A percentile compares a stretch with the other conserved stretches of the same genome.
phyloP scores from a whole-genome alignment of 1,284 basidiomycete species.

The Anthracocystis setariae region DNA sequence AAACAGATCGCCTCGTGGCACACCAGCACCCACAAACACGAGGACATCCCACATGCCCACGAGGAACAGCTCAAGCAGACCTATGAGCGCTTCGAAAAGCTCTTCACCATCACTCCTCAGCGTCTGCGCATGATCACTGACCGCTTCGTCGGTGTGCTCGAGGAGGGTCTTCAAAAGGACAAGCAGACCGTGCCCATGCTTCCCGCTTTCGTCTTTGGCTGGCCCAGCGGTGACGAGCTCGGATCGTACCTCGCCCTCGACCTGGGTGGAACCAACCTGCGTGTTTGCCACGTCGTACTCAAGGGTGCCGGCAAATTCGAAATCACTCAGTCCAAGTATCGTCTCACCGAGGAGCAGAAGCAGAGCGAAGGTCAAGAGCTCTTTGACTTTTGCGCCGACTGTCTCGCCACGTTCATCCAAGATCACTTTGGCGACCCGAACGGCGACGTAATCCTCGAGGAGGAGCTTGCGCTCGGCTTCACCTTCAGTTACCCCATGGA shows the following conservation, averaged over 20 bases:
- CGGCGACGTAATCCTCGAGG: slow-evolving; percentile 75
- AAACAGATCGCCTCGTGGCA: slow-evolving; percentile 63
- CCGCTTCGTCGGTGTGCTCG: slow-evolving; percentile 90
- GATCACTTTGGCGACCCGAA: slow-evolving; percentile 74
- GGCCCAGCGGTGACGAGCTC: slow-evolving; percentile 87
- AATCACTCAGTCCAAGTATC: slow-evolving; percentile 96
- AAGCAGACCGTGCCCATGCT: slow-evolving; percentile 93
- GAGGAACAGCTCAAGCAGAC: slow-evolving; percentile 58
- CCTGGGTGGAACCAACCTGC: slow-evolving; percentile 91
- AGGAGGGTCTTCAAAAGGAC: slow-evolving; percentile 82
- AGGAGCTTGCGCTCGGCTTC: slow-evolving; percentile 86
- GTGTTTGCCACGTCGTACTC: slow-evolving; percentile 93
- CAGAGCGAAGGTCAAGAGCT: slow-evolving; percentile 93
- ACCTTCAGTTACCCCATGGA: slow-evolving; percentile 74
- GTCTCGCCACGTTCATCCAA: slow-evolving; percentile 86
- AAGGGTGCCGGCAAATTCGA: slow-evolving; percentile 94
- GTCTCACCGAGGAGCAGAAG: slow-evolving; percentile 96
- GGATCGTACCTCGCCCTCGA: slow-evolving; percentile 94
- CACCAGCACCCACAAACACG: slow-evolving; percentile 57
- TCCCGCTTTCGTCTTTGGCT: slow-evolving; percentile 95
- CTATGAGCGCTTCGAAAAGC: slow-evolving; percentile 53
- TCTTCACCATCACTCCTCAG: slow-evolving; percentile 62
- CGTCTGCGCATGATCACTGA: slow-evolving; percentile 77
- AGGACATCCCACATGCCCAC: slow-evolving; percentile 48
- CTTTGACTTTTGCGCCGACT: slow-evolving; percentile 97